A percentile compares a stretch with the other conserved stretches of the same genome.
Evolutionary conservation across 192 early-diverging fungal genomes (phyloP).

Genomic region (Polychytrium aggregatum): DNA sequence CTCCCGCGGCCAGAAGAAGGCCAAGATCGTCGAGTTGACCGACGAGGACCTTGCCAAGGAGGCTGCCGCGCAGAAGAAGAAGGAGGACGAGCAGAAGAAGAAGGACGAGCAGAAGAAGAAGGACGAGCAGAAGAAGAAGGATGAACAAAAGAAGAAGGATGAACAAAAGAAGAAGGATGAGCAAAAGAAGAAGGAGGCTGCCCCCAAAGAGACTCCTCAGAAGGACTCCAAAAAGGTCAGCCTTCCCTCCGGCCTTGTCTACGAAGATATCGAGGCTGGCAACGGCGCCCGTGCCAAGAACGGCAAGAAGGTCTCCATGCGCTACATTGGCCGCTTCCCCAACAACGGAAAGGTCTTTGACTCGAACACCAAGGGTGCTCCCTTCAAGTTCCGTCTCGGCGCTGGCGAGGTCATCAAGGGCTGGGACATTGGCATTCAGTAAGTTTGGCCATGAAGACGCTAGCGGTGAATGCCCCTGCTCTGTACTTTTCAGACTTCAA

Average conservation of each 20-base stretch:
- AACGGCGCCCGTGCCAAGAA: conserved; percentile 50
- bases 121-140: conserved; percentile 18
- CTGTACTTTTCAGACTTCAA: no score
- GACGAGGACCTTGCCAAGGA: conserved; percentile 21
- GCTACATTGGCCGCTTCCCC: conserved; percentile 93
- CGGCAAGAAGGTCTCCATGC: conserved; percentile 62
- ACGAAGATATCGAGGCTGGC: conserved; percentile 67
- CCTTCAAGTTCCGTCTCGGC: conserved; percentile 82
- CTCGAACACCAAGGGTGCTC: conserved; percentile 80
- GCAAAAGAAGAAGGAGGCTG: conserved; percentile 24
- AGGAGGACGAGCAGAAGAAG: conserved; percentile 18
- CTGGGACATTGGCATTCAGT: conserved; percentile 77
- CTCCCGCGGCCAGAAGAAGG: conserved; percentile 14
- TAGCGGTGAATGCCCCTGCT: no score
- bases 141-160: no score
- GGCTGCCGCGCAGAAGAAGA: conserved; percentile 7
- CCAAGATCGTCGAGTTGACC: conserved; percentile 29
- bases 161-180: conserved; percentile 21
- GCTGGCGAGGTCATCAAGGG: conserved; percentile 88
- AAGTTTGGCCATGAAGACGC: no score
- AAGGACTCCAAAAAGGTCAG: conserved; percentile 42
- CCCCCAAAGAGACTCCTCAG: conserved; percentile 20
- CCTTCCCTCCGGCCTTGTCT: conserved; percentile 66
- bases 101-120: conserved; percentile 29
- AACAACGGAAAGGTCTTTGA: conserved; percentile 93